Evolutionary conservation across 1,139 yeast genomes (phyloP).

Genomic region (Lodderomyces oxycetoniae): DNA sequence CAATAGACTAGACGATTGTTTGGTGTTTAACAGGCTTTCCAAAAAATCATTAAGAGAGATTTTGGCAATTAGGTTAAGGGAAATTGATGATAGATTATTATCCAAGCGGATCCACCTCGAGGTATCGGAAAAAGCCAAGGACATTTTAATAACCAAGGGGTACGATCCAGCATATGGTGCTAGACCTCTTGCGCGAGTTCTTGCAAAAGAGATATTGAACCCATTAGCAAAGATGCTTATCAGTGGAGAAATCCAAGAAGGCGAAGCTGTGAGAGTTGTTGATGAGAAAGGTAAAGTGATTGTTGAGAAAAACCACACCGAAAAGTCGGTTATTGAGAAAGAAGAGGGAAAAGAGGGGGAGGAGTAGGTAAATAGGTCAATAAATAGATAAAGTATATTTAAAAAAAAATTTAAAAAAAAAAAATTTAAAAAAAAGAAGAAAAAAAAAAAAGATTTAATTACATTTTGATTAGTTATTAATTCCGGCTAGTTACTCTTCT

Average conservation of each 20-base stretch:
- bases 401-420: too few relatives aligned
- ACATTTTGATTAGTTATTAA: too few relatives aligned
- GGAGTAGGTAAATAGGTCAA: too few relatives aligned
- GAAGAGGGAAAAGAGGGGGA: constrained; percentile 10
- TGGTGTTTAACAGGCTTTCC: constrained; percentile 85
- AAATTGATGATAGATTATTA: constrained; percentile 71
- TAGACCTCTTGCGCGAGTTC: constrained; percentile 85
- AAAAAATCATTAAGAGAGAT: constrained; percentile 67
- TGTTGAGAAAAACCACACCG: constrained; percentile 46
- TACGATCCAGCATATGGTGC: constrained; percentile 94
- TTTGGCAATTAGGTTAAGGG: constrained; percentile 76
- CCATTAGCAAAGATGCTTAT: constrained; percentile 80
- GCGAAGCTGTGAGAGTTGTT: constrained; percentile 53
- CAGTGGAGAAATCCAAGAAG: constrained; percentile 70
- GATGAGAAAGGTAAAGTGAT: constrained; percentile 24
- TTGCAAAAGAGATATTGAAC: constrained; percentile 75
- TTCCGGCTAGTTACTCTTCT: constrained; percentile 6
- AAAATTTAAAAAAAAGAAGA: too few relatives aligned
- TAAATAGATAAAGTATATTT: too few relatives aligned
- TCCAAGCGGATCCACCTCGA: constrained; percentile 71
- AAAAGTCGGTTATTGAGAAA: constrained; percentile 8
- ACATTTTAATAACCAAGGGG: constrained; percentile 76
- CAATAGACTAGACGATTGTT: constrained; percentile 85
- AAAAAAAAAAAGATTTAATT: too few relatives aligned
- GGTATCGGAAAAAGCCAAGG: constrained; percentile 60